These are phyloP conservation scores for Tetracladium marchalianum DNA, from an alignment of 495 filamentous ascomycete species.

Conservation along the genomic window DNA sequence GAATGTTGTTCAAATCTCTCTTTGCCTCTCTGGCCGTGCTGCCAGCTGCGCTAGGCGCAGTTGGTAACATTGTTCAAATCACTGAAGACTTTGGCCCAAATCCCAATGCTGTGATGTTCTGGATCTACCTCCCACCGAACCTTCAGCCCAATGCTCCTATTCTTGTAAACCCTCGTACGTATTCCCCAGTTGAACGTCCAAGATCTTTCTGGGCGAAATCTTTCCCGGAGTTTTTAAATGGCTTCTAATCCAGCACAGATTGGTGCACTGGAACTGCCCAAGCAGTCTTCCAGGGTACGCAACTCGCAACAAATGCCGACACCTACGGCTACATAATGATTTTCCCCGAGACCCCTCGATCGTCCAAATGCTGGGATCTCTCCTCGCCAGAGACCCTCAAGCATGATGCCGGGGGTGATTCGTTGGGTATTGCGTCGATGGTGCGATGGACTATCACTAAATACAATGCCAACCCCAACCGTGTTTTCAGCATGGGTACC, in stretches of 20 bases:
- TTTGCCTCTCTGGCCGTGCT: conserved; percentile 5
- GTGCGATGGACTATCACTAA: conserved; percentile 31
- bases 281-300: conserved; percentile 37
- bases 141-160: conserved; percentile 41
- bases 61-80: conserved; percentile 24
- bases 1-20: no score
- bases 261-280: conserved; percentile 43
- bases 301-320: conserved; percentile 39
- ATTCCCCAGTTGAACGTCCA: no score
- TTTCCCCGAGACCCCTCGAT: conserved; percentile 37
- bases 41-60: conserved; percentile 6
- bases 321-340: conserved; percentile 46
- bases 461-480: conserved; percentile 31
- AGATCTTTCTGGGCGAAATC: no score
- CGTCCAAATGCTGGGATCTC: conserved; percentile 51
- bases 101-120: conserved; percentile 41
- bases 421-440: conserved; percentile 51
- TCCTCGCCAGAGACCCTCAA: conserved; percentile 40
- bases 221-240: not conserved
- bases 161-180: conserved; percentile 38
- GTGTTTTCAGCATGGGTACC: conserved; percentile 38
- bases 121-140: conserved; percentile 43
- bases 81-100: conserved; percentile 33
- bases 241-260: conserved; percentile 14
- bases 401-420: conserved; percentile 49